Conservation (phyloP, 1,284 basidiomycete genomes). For the Entoloma clypeatum region DNA sequence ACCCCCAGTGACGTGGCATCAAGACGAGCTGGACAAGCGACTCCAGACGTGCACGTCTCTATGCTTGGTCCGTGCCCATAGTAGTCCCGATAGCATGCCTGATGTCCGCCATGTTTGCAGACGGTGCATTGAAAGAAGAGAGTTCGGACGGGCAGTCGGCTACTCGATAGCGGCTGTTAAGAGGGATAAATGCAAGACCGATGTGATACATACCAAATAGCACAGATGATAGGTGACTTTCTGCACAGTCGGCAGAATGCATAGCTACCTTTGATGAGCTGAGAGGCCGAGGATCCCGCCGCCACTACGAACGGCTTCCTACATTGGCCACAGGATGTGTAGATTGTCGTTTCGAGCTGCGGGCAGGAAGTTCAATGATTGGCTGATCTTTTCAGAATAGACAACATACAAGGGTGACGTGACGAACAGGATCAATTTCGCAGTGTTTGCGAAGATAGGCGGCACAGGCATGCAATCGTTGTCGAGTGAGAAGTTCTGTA, state of each 20-base stretch:
- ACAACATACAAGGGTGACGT: constrained; percentile 38
- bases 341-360: constrained; percentile 65
- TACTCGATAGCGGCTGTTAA: constrained; percentile 25
- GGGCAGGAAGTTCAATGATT: constrained; percentile 3
- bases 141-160: constrained; percentile 67
- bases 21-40: too few relatives aligned
- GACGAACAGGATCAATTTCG: constrained; percentile 44
- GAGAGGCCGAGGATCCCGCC: constrained; percentile 28
- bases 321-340: constrained; percentile 63
- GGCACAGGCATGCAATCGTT: constrained; percentile 57
- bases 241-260: constrained; percentile 57
- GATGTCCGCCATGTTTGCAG: constrained; percentile 75
- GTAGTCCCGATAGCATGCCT: constrained; percentile 64
- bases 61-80: constrained; percentile 54
- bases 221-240: constrained; percentile 46
- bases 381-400: background rate
- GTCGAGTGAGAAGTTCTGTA: constrained; percentile 57
- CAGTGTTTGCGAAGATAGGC: constrained; percentile 70
- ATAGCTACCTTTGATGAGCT: constrained; percentile 35
- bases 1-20: constrained; percentile 15
- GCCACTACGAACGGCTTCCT: constrained; percentile 53
- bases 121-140: constrained; percentile 68
- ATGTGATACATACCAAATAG: constrained; percentile 59
- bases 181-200: background rate
- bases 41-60: too few relatives aligned